Evolutionary conservation across 495 filamentous ascomycete genomes (phyloP).

Genomic region (Platismatia glauca): DNA sequence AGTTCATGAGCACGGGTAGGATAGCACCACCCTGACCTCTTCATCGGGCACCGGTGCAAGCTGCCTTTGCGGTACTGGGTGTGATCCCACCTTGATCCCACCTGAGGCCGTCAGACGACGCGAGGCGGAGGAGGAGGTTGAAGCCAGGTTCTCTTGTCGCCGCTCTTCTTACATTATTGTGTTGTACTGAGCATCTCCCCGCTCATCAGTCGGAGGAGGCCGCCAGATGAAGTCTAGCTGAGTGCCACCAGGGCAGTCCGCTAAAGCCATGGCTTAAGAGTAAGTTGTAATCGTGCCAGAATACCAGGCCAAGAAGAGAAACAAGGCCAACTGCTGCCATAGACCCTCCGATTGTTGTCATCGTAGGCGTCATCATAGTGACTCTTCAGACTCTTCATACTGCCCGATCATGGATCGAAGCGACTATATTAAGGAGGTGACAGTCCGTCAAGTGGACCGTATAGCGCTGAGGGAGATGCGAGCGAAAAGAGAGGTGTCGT

Average conservation of each 20-base stretch:
- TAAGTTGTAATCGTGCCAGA: neutral
- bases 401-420: neutral
- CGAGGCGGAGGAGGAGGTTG: neutral
- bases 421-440: neutral
- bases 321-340: neutral
- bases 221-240: neutral
- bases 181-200: slow-evolving; percentile 1
- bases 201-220: neutral
- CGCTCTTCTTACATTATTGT: slow-evolving; percentile 1
- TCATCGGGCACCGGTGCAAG: neutral
- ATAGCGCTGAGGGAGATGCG: neutral
- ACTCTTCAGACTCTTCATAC: neutral
- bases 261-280: neutral
- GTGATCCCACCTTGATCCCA: neutral
- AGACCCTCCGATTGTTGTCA: neutral
- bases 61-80: slow-evolving; percentile 1
- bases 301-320: neutral
- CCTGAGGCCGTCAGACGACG: neutral
- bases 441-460: neutral
- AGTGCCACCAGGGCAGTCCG: slow-evolving; percentile 18
- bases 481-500: neutral
- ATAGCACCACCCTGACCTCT: neutral
- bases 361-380: neutral
- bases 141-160: neutral
- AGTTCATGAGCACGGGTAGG: neutral